Conservation (phyloP, 139 green algal species). For the Mesotaenium endlicherianum region DNA sequence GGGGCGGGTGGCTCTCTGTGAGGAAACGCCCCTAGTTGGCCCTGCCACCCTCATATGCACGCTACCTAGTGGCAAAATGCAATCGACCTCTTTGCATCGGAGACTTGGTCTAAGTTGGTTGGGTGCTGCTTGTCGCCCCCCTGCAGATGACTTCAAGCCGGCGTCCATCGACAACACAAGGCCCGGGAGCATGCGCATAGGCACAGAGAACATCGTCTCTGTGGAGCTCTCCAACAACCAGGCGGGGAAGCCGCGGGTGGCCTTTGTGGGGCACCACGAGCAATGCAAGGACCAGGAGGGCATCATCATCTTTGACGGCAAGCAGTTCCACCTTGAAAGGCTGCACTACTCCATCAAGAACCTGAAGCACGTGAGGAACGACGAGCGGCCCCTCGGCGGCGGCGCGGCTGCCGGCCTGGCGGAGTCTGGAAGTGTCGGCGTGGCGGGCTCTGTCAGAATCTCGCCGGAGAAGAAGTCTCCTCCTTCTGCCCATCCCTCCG, state of each 20-base stretch:
- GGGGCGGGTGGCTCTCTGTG: too few relatives aligned
- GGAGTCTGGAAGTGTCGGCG: too few relatives aligned
- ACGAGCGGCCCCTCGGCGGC: neutral
- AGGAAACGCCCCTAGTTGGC: too few relatives aligned
- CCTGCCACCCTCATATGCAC: too few relatives aligned
- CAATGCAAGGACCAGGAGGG: slow-evolving; percentile 24
- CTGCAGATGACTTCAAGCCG: slow-evolving; percentile 38
- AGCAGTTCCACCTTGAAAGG: slow-evolving; percentile 9
- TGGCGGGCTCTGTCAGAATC: too few relatives aligned
- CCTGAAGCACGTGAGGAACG: slow-evolving; percentile 1
- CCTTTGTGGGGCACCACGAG: slow-evolving; percentile 23
- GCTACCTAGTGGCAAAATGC: too few relatives aligned
- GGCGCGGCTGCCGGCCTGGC: neutral
- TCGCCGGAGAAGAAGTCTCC: too few relatives aligned
- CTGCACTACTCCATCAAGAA: slow-evolving; percentile 24
- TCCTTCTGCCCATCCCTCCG: too few relatives aligned
- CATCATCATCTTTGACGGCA: slow-evolving; percentile 30
- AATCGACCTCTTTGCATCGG: too few relatives aligned
- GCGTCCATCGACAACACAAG: slow-evolving; percentile 16
- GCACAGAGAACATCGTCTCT: slow-evolving; percentile 13
- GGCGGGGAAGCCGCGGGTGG: slow-evolving; percentile 23
- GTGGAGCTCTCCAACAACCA: slow-evolving; percentile 39
- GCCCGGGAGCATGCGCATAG: slow-evolving; percentile 15
- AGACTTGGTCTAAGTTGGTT: too few relatives aligned
- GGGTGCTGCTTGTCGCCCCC: neutral